Evolutionary conservation across 441 rosid species (phyloP), one percentile per base, ranked within the genome.

Genomic region (Isatis lusitanica): DNA sequence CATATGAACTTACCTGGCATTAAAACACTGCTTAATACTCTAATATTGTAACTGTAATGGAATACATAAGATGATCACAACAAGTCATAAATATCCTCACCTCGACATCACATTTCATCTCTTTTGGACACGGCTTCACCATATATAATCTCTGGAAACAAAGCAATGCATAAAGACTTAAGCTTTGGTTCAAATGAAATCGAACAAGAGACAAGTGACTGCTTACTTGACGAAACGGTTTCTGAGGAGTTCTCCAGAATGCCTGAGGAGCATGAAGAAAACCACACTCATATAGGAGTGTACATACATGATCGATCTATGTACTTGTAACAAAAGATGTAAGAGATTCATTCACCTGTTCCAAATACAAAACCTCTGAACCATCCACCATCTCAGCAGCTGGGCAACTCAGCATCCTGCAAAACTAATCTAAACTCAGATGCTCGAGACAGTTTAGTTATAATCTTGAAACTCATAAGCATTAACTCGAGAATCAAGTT

Each of bases 101-200:
- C 96, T 94, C 97, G 18, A 94, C 97, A 78, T 92, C 97, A 57
- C 97, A 92, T 86, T 92, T 91, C 70, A 90, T 67, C 79, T 94
- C 97, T 74, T 94, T 94, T 1, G 97, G 92, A 79, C 98, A 94
- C 12, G 95, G 97, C 86, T 90, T 94, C 68, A 92, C 97, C 89
- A 92, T 81, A 75, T 81, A 84, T 76, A 90, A 89, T 80, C 98
- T 90, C 97, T 90, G 87, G 74, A 85, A 79, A 38, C 62, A 58
- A 40, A 68, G 46, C 7, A 4, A 52, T 30, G 26, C 30, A 53
- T 9, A 56, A 15, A 12, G n/a, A 6, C 18, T 39, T 40, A 0
- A 66, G 43, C 69, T 11, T 55, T 26, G 52, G 11, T 9, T 52
- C 55, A 11, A 28, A 18, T 2, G n/a, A 6, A 69, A 43, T 17